These are phyloP conservation scores for Alloascoidea hylecoeti DNA, from an alignment of 805 yeast genomes.

Conservation along the genomic window DNA sequence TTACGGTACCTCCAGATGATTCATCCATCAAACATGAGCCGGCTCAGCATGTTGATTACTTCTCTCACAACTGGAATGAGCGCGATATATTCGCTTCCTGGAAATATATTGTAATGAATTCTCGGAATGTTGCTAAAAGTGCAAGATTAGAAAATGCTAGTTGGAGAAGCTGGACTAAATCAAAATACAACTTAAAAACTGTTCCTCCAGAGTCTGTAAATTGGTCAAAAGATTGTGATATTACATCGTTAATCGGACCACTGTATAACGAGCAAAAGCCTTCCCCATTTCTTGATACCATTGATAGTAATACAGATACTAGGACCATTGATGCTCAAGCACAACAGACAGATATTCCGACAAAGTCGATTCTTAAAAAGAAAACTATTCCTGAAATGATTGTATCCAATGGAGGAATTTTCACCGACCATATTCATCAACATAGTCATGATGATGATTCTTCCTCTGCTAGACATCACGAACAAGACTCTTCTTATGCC, in stretches of 20 bases:
- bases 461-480: no score
- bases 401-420: constrained; percentile 32
- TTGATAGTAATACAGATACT: constrained; percentile 10
- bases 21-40: constrained; percentile 71
- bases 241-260: constrained; percentile 97
- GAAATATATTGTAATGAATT: constrained; percentile 77
- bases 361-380: constrained; percentile 82
- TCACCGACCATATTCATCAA: constrained; percentile 1
- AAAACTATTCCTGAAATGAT: constrained; percentile 75
- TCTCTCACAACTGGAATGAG: constrained; percentile 94
- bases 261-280: constrained; percentile 31
- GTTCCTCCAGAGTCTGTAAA: constrained; percentile 85
- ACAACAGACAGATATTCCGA: constrained; percentile 10
- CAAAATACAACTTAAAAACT: constrained; percentile 49
- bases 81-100: constrained; percentile 87
- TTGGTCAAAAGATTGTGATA: constrained; percentile 96
- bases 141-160: constrained; percentile 74
- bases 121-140: constrained; percentile 74
- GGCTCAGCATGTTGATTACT: constrained; percentile 82
- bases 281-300: constrained; percentile 12
- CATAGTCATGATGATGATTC: neutral
- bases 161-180: constrained; percentile 94
- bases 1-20: constrained; percentile 63
- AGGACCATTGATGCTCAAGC: constrained; percentile 9
- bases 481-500: constrained; percentile 13